Base-by-base conservation (phyloP, 73 alveolate genomes). In the Paraurostyla sp. region DNA sequence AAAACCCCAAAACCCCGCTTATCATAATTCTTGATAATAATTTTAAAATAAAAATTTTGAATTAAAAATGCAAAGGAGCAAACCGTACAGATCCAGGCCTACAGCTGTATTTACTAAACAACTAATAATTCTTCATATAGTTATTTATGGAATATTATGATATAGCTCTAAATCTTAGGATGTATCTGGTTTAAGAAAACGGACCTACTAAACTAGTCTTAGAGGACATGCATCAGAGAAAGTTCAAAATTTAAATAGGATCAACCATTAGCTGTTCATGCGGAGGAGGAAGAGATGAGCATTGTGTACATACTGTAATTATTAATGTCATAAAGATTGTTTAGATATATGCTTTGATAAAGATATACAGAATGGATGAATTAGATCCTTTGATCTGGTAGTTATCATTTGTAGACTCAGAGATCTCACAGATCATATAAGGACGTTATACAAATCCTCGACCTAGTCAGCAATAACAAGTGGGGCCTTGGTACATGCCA, bases 331-430 rank as follows among this genome's bases (percentile, higher is more conserved):
- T 9, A 22, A 16, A 15, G 23, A 6, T n/a, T n/a, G 22, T 60
- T 4, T 78, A 78, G 89, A 78, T 78, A 0, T 78, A 46, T 33
- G 54, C 89, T 3, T n/a, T 78, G 41, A 49, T 78, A 11, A 48
- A 52, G 62, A 78, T 78, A 23, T 78, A 25, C 43, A 56, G 89
- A 56, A 33, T 78, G 48, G 76, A 32, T 16, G 89, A 78, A 23
- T 27, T 15, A 22, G 89, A 78, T 78, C 75, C 68, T 4, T 20
- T 78, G 43, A 52, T 78, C 0, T 78, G 89, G 89, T 38, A 78
- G 46, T 62, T 78, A 33, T 42, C 87, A 46, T 90, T 68, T 52
- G 63, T 68, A 18, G 95, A 90, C 45, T 27, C 84, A 0, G 95
- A 90, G 51, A 80, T 90, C 2, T 43, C 57, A 6, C 73, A 90